phyloP scores from a whole-genome alignment of 1,139 yeast genomes.

The Hansenula sp. region DNA sequence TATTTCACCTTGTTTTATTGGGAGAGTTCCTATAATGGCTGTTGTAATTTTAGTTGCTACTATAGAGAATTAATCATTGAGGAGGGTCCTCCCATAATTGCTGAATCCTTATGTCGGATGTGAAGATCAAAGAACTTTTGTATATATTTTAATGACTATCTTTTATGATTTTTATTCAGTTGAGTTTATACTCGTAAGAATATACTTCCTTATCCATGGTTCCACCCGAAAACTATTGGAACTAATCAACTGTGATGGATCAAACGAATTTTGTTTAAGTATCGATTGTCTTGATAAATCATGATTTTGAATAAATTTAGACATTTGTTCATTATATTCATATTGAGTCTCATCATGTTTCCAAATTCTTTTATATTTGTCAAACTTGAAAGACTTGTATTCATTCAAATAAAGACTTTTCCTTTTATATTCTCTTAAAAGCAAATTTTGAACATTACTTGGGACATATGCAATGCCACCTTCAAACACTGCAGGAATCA shows the following conservation, averaged over 20 bases:
- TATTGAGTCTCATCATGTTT: slow-evolving; percentile 16
- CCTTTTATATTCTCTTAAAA: slow-evolving; percentile 39
- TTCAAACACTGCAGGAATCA: slow-evolving; percentile 44
- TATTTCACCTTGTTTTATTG: neutral
- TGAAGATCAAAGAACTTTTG: neutral
- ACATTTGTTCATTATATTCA: slow-evolving; percentile 14
- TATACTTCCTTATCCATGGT: slow-evolving; percentile 12
- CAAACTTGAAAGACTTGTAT: slow-evolving; percentile 29
- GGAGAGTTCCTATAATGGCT: neutral
- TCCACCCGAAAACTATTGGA: slow-evolving; percentile 16
- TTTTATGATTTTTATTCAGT: neutral
- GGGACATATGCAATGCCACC: slow-evolving; percentile 48
- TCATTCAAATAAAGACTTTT: slow-evolving; percentile 26
- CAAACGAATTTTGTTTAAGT: slow-evolving; percentile 15
- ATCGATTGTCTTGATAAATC: slow-evolving; percentile 14
- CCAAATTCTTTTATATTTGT: slow-evolving; percentile 34
- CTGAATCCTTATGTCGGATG: too few relatives aligned
- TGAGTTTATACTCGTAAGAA: neutral
- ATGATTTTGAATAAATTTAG: slow-evolving; percentile 12
- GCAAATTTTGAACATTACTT: slow-evolving; percentile 27
- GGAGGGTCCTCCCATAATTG: too few relatives aligned
- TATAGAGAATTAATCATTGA: neutral
- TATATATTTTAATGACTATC: slow-evolving; percentile 4
- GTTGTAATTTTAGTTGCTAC: neutral
- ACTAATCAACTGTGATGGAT: slow-evolving; percentile 3